Conservation (phyloP, 2,329 filamentous ascomycete genomes). For the Fusarium sp. region DNA sequence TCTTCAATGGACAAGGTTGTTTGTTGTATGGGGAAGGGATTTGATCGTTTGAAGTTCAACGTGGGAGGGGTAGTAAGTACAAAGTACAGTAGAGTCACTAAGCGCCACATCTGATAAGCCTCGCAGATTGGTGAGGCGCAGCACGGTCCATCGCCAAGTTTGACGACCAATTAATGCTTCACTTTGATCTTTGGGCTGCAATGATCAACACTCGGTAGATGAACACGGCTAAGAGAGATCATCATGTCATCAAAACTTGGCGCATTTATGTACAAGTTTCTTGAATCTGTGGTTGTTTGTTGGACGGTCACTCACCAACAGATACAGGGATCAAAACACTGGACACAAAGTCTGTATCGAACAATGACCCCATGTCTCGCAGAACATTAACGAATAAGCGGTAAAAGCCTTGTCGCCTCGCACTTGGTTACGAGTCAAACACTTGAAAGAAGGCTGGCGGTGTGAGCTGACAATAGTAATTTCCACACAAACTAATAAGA, state of each 20-base stretch:
- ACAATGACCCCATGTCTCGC: not conserved
- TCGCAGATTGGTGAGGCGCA: constrained; percentile 35
- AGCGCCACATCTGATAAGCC: constrained; percentile 43
- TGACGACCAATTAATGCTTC: constrained; percentile 4
- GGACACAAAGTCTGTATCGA: not conserved
- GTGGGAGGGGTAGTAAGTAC: constrained; percentile 35
- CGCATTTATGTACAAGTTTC: not conserved
- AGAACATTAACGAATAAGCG: not conserved
- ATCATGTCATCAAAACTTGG: not conserved
- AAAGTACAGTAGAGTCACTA: not conserved
- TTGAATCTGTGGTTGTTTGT: not conserved
- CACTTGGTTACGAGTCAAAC: not conserved
- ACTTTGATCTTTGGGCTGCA: not conserved
- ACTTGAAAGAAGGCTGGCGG: constrained; percentile 9
- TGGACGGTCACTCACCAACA: not conserved
- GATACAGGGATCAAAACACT: not conserved
- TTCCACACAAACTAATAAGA: constrained; percentile 15
- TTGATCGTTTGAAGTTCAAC: constrained; percentile 13
- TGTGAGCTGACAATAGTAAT: constrained; percentile 11
- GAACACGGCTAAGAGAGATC: not conserved
- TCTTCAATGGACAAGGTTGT: constrained; percentile 32
- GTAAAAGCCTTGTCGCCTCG: not conserved
- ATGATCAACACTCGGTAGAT: constrained; percentile 16
- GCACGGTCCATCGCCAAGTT: constrained; percentile 15
- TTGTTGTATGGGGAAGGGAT: constrained; percentile 32